These are phyloP conservation scores for Talaromyces adpressus DNA, from an alignment of 495 filamentous ascomycete genomes.

Conservation along the genomic window DNA sequence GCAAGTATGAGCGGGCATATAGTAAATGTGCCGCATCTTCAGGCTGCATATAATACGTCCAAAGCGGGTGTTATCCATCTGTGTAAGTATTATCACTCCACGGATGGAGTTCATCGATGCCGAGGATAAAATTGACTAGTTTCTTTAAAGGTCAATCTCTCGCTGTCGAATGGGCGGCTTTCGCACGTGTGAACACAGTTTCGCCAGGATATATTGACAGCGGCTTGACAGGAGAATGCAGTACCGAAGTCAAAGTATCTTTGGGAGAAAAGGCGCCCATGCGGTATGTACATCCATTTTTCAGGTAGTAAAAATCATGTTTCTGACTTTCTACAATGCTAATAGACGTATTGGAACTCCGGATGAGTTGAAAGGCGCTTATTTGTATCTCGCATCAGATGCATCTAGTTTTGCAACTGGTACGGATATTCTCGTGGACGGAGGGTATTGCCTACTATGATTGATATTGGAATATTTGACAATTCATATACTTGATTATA, in stretches of 20 bases:
- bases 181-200: conserved; percentile 74
- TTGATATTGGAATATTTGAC: background rate
- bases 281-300: conserved; percentile 16
- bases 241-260: conserved; percentile 14
- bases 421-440: conserved; percentile 26
- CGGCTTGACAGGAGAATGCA: conserved; percentile 50
- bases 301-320: background rate
- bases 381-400: conserved; percentile 27
- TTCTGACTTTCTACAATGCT: background rate
- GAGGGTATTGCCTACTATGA: conserved; percentile 23
- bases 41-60: conserved; percentile 80
- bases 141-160: conserved; percentile 33
- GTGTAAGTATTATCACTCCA: conserved; percentile 37
- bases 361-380: conserved; percentile 9
- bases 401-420: conserved; percentile 33
- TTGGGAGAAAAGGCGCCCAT: conserved; percentile 26
- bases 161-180: conserved; percentile 81
- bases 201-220: conserved; percentile 88
- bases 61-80: conserved; percentile 82
- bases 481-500: background rate
- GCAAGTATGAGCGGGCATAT: conserved; percentile 73
- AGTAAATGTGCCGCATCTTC: conserved; percentile 80
- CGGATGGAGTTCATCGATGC: background rate
- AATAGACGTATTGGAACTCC: conserved; percentile 6
- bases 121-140: background rate